phyloP scores from a whole-genome alignment of 2,329 filamentous ascomycete genomes.

The Blastomyces silverae region DNA sequence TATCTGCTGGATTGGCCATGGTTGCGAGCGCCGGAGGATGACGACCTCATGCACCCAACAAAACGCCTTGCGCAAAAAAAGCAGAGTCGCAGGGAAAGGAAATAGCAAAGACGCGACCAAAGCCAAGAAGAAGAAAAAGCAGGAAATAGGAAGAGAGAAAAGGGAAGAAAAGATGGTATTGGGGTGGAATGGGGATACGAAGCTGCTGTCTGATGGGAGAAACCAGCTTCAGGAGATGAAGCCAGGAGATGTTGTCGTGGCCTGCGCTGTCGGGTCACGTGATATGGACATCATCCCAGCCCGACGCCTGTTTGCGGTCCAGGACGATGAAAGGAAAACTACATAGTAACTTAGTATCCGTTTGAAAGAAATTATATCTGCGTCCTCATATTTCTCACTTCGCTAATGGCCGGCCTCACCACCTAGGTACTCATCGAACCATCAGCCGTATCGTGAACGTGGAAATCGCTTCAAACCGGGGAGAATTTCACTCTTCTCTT shows the following conservation, averaged over 20 bases:
- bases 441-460: neutral
- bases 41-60: constrained; percentile 39
- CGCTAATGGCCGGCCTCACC: neutral
- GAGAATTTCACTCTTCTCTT: neutral
- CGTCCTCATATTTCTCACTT: neutral
- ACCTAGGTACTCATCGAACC: neutral
- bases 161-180: neutral
- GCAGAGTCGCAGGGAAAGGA: constrained; percentile 20
- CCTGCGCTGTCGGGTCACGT: constrained; percentile 4
- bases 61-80: constrained; percentile 35
- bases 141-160: constrained; percentile 6
- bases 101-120: constrained; percentile 1
- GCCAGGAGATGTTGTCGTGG: constrained; percentile 6
- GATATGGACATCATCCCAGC: neutral
- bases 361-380: neutral
- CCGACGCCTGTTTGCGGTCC: neutral
- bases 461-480: too few relatives aligned
- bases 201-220: neutral
- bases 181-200: neutral
- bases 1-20: constrained; percentile 46
- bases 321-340: neutral
- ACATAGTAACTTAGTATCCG: too few relatives aligned
- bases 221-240: constrained; percentile 1
- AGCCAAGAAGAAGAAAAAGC: constrained; percentile 5
- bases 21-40: constrained; percentile 38